Base-by-base conservation (phyloP, 73 alveolate genomes). In the Symbiodinium natans region DNA sequence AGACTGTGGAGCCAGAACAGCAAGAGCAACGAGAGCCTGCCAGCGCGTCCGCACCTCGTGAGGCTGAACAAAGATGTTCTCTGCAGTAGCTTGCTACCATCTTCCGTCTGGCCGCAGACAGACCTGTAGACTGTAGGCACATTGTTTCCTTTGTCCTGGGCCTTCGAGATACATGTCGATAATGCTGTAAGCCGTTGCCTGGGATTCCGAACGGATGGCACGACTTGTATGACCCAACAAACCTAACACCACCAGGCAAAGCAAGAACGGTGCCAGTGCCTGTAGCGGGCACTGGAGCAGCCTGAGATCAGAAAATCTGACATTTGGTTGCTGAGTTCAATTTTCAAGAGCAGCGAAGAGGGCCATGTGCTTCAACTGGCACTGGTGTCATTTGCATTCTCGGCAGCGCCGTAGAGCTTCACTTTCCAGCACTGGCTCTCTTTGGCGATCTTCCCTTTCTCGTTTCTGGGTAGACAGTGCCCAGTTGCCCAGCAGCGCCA, bases 11-110 rank as follows among this genome's bases (percentile, higher is more conserved):
- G 80, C 9, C 80, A 23, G 93, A 21, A 10, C 39, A 19, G 43
- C 80, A 15, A 41, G 41, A 42, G 80, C 71, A 63, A 29, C 23
- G 59, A 33, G 29, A 1, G 17, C 59, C 63, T 7, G 36, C 93
- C 33, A 41, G 4, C 43, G 40, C 9, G 31, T 33, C 10, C 15
- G 40, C 48, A 17, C 42, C 29, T 83, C 56, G 48, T 38, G 93
- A 33, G 27, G 33, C 56, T 17, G 54, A 52, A 15, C 59, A 59
- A 8, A 46, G 63, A 23, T 86, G 94, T 56, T 36, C 43, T 43
- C 41, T 86, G 83, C 94, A 86, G 46, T 86, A 77, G 71, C 74
- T 13, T n/a, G n/a, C n/a, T n/a, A n/a, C n/a, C n/a, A n/a, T n/a
- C n/a, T n/a, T n/a, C n/a, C n/a, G n/a, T n/a, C n/a, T n/a, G n/a